These are phyloP conservation scores for Cladosporium sp. DNA, from an alignment of 2,329 filamentous ascomycete genomes.

Conservation along the genomic window DNA sequence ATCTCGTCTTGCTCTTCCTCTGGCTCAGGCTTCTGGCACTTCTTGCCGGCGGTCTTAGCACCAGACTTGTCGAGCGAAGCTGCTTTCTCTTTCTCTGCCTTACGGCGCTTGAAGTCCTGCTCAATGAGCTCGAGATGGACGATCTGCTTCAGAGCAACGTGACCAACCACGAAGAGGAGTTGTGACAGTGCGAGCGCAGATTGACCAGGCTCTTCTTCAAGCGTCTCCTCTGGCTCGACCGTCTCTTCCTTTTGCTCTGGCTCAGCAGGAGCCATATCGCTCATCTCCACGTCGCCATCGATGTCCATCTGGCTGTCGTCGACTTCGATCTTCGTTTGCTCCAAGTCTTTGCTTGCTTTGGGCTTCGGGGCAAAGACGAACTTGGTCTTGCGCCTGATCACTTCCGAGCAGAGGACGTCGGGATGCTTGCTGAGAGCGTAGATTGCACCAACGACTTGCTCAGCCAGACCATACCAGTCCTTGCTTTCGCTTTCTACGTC, in stretches of 20 bases:
- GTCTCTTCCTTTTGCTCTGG: constrained; percentile 25
- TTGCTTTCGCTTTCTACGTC: constrained; percentile 86
- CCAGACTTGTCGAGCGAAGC: constrained; percentile 39
- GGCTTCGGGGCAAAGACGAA: constrained; percentile 68
- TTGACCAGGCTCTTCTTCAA: constrained; percentile 21
- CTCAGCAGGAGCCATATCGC: constrained; percentile 34
- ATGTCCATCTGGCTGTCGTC: constrained; percentile 33
- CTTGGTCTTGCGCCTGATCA: constrained; percentile 82
- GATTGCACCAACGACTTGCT: constrained; percentile 94
- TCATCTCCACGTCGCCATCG: constrained; percentile 42
- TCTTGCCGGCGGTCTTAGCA: constrained; percentile 41
- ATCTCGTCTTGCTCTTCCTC: constrained; percentile 78
- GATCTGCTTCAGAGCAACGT: constrained; percentile 98
- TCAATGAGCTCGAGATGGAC: constrained; percentile 98
- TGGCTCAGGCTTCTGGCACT: constrained; percentile 54
- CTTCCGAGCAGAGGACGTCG: constrained; percentile 86
- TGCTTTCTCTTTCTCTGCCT: constrained; percentile 79
- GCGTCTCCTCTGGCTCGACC: constrained; percentile 22
- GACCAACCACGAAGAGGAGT: constrained; percentile 89
- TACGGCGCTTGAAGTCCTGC: constrained; percentile 94
- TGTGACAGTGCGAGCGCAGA: constrained; percentile 76
- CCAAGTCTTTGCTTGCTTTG: constrained; percentile 29
- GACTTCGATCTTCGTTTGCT: constrained; percentile 25
- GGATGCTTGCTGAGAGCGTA: constrained; percentile 93
- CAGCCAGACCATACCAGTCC: constrained; percentile 90